Evolutionary conservation across 2,329 filamentous ascomycete genomes (phyloP).

Genomic region (Talaromyces sp.): DNA sequence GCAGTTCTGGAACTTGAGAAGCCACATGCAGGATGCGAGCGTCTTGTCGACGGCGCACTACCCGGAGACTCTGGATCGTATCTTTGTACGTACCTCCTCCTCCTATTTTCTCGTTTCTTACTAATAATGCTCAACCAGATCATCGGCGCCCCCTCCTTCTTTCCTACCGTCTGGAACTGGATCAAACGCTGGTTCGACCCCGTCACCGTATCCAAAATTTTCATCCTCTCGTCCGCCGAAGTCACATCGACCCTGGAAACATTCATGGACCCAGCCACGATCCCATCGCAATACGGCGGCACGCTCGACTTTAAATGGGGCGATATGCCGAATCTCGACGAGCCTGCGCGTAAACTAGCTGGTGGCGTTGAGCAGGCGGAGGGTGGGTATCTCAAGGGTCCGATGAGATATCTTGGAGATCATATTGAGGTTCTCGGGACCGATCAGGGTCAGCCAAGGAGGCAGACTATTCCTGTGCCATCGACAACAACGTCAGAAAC

Average conservation of each 20-base stretch:
- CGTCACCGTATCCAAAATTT: conserved; percentile 92
- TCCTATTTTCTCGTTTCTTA: neutral
- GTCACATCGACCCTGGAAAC: conserved; percentile 69
- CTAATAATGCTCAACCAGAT: conserved; percentile 46
- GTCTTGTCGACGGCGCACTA: conserved; percentile 88
- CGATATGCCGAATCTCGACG: conserved; percentile 67
- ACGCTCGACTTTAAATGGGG: conserved; percentile 79
- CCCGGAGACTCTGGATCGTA: conserved; percentile 84
- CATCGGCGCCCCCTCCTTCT: conserved; percentile 84
- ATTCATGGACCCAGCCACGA: conserved; percentile 77
- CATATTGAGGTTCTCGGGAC: conserved; percentile 29
- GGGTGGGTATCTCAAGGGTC: conserved; percentile 26
- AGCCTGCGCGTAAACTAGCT: conserved; percentile 29
- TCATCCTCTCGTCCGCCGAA: conserved; percentile 71
- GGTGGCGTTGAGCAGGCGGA: conserved; percentile 25
- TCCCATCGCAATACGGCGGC: conserved; percentile 86
- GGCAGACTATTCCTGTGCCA: conserved; percentile 21
- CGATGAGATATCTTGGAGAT: conserved; percentile 30
- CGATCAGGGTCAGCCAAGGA: conserved; percentile 28
- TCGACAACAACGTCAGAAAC: neutral
- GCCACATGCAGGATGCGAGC: conserved; percentile 89
- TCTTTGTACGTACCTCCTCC: conserved; percentile 50
- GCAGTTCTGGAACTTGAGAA: conserved; percentile 93
- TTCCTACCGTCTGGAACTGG: conserved; percentile 88
- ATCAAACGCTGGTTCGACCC: conserved; percentile 94